These are phyloP conservation scores for Cordyceps farinosa DNA, from an alignment of 2,329 filamentous ascomycete genomes.

Conservation along the genomic window DNA sequence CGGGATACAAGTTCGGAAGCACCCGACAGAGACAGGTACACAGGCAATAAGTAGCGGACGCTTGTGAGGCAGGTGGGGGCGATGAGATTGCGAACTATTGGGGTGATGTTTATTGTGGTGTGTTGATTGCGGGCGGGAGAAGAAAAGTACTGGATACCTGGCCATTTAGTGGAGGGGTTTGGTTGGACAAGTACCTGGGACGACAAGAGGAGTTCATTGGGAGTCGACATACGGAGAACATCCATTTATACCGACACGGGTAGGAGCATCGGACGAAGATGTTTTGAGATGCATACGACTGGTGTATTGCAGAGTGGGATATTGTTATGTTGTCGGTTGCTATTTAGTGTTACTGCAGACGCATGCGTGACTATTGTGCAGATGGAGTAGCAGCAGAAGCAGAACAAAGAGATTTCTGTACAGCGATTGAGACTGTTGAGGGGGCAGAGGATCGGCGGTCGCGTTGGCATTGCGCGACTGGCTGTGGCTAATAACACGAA, in stretches of 20 bases:
- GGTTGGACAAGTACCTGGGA: not conserved
- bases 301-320: not conserved
- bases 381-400: not conserved
- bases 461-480: not conserved
- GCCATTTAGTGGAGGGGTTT: not conserved
- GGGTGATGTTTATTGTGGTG: not conserved
- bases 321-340: not conserved
- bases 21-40: conserved; percentile 4
- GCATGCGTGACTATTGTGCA: not conserved
- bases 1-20: conserved; percentile 1
- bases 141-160: conserved; percentile 5
- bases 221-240: not conserved
- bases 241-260: not conserved
- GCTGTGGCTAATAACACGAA: not conserved
- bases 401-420: not conserved
- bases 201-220: not conserved
- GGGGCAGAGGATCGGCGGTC: not conserved
- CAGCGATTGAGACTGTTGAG: not conserved
- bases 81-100: not conserved
- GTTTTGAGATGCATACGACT: not conserved
- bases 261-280: not conserved
- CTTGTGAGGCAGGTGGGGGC: conserved; percentile 1
- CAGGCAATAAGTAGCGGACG: conserved; percentile 5
- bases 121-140: not conserved
- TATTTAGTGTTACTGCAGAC: no score